Base-by-base conservation (phyloP, 164 flowering plant genomes). In the Liriodendron chinense region DNA sequence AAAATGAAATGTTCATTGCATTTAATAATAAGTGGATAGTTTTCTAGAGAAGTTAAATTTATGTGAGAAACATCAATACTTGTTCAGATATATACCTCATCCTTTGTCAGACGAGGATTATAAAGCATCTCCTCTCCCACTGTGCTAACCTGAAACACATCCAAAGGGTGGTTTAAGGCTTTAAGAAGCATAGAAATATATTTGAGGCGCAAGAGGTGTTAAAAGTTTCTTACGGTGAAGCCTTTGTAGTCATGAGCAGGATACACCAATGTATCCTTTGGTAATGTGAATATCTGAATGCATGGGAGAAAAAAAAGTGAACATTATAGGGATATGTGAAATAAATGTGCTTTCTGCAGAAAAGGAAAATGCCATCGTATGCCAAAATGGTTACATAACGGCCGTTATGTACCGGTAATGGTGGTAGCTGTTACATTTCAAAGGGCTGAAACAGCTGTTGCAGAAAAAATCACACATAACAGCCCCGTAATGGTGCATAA, bases 191-290 rank as follows among this genome's bases (percentile, higher is more conserved):
- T 72, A 21, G 50, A 7, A 47, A 78, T 64, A 13, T 24, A 63
- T n/a, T 21, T 7, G 4, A 25, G 47, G 67, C 70, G 75, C 1
- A 75, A 64, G 47, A 53, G 18, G 50, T 25, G 59, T 68, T 50
- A n/a, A 59, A 28, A 47, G 43, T 43, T 66, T 47, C 91, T 79
- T 86, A 95, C 99, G 23, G 89, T 80, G 84, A 90, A 92, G 63
- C 99, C 99, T 73, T 85, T 90, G 85, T 95, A 95, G 79, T 95
- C 98, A 85, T 95, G 99, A 80, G 92, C 98, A 71, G 99, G 98
- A 79, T 89, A 93, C 34, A 95, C 25, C 69, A 93, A 69, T 64
- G 99, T 94, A 50, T 92, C 93, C 78, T 90, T 85, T 3, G 97
- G 99, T 88, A 96, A 79, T 53, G 97, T 86, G 76, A 96, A 94